A percentile compares a stretch with the other conserved stretches of the same genome.
phyloP scores from a whole-genome alignment of 2,329 filamentous ascomycete genomes.

The Chrysosphaeria jannelii region DNA sequence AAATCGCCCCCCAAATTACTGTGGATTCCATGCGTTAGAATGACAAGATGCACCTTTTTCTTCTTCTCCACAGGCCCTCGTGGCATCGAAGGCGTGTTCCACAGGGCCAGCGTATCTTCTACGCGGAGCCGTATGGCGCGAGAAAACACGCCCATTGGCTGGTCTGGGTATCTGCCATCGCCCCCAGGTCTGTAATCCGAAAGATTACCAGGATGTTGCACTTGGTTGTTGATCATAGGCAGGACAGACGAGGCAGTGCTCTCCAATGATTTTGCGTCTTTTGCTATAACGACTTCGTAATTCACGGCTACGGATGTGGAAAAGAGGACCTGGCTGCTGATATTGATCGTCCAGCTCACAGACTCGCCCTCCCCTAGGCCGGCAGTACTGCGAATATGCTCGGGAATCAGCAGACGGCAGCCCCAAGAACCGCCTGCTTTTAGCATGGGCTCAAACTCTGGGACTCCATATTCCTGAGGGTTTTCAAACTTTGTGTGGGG shows the following conservation, averaged over 20 bases:
- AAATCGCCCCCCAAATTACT: conserved; percentile 91
- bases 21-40: conserved; percentile 81
- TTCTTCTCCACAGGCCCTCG: conserved; percentile 14
- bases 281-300: conserved; percentile 62
- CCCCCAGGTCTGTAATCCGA: conserved; percentile 43
- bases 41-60: conserved; percentile 67
- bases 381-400: conserved; percentile 39
- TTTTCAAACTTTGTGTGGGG: conserved; percentile 51
- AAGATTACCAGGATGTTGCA: conserved; percentile 35
- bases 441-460: conserved; percentile 85
- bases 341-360: conserved; percentile 69
- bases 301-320: conserved; percentile 64
- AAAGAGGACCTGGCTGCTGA: conserved; percentile 81
- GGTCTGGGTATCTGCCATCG: conserved; percentile 26
- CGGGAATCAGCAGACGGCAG: conserved; percentile 50
- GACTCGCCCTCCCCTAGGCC: conserved; percentile 21
- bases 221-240: conserved; percentile 10
- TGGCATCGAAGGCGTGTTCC: conserved; percentile 62
- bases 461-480: conserved; percentile 40
- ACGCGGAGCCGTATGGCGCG: conserved; percentile 48
- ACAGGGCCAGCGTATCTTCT: conserved; percentile 67
- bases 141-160: conserved; percentile 55
- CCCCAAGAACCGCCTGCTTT: conserved; percentile 79
- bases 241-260: conserved; percentile 15
- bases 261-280: conserved; percentile 58